Conservation (phyloP, 1,284 basidiomycete genomes). For the Moniliella sp. region DNA sequence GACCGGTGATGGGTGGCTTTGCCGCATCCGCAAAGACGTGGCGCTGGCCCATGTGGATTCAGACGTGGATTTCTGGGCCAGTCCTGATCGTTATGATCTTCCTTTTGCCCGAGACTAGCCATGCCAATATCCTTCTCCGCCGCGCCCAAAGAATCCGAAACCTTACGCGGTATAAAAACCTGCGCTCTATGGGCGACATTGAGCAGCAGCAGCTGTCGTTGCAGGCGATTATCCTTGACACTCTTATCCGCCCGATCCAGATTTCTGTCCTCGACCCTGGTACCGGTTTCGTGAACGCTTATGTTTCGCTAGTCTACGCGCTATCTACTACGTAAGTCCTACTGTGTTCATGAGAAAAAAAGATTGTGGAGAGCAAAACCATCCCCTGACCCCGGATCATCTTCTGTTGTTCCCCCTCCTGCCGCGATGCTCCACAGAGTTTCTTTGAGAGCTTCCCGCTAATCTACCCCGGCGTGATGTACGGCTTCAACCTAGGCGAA, state of each 20-base stretch:
- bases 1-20: constrained; percentile 17
- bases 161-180: constrained; percentile 30
- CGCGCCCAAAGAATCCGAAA: constrained; percentile 32
- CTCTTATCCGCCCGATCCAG: constrained; percentile 16
- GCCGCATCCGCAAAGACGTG: constrained; percentile 8
- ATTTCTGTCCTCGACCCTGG: constrained; percentile 13
- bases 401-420: constrained; percentile 4
- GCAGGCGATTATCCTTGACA: constrained; percentile 12
- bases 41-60: constrained; percentile 32
- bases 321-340: too few species aligned
- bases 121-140: constrained; percentile 29
- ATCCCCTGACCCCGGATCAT: background rate
- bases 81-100: constrained; percentile 19
- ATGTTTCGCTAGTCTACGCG: constrained; percentile 11
- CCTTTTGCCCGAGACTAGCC: constrained; percentile 31
- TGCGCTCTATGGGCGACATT: constrained; percentile 32
- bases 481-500: constrained; percentile 19
- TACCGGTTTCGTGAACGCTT: constrained; percentile 5
- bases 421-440: too few species aligned
- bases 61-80: constrained; percentile 30
- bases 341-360: constrained; percentile 4
- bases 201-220: constrained; percentile 8
- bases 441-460: constrained; percentile 17
- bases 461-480: constrained; percentile 12
- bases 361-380: background rate